Percentiles rank a stretch among this genome's conserved stretches.
These are phyloP conservation scores for Perkinsus olseni DNA, from an alignment of 169 alveolate species.

Conservation along the genomic window DNA sequence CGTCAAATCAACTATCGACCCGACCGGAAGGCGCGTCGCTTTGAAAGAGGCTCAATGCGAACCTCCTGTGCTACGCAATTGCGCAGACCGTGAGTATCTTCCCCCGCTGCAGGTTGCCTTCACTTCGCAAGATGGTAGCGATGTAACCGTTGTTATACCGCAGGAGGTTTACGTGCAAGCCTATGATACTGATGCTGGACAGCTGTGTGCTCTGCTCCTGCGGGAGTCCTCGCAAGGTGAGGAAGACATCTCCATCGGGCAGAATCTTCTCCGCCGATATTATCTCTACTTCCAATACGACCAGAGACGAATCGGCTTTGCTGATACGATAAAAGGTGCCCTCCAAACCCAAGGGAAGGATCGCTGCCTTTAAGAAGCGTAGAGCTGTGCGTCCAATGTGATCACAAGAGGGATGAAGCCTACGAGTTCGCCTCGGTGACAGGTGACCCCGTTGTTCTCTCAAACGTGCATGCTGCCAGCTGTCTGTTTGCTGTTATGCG, in stretches of 20 bases:
- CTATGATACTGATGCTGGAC: background rate
- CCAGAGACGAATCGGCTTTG: background rate
- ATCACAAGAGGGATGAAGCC: too few species aligned
- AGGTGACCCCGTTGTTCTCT: too few species aligned
- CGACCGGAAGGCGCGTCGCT: background rate
- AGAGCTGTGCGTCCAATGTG: too few species aligned
- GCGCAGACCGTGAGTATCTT: background rate
- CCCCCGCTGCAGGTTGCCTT: background rate
- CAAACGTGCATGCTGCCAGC: too few species aligned
- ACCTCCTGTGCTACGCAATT: background rate
- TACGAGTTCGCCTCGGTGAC: too few species aligned
- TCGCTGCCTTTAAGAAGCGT: too few species aligned
- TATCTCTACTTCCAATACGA: background rate
- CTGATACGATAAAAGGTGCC: too few species aligned
- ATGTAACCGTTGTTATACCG: background rate
- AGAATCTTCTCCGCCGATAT: background rate
- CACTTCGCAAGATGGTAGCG: background rate
- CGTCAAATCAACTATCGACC: background rate
- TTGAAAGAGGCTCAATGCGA: background rate
- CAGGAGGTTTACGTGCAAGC: background rate
- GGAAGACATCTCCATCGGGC: background rate
- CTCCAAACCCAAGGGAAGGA: too few species aligned
- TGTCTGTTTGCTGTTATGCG: too few species aligned
- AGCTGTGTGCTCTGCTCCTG: background rate
- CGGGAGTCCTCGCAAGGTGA: too few species aligned